Evolutionary conservation across 495 filamentous ascomycete species (phyloP).

Genomic region (Podospora bellae-mahoneyi): DNA sequence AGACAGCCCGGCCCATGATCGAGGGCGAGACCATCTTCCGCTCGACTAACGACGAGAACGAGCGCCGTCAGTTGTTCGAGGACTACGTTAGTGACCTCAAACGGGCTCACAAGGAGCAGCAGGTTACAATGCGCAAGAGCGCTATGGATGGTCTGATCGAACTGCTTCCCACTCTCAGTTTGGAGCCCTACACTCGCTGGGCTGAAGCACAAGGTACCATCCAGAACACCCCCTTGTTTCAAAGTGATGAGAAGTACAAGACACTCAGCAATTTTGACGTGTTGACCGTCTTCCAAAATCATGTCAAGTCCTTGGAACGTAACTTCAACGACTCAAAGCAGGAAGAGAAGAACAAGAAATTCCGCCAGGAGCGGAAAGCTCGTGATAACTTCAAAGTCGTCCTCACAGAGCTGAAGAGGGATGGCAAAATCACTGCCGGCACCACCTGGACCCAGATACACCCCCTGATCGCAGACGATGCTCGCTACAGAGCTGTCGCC

Average conservation of each 20-base stretch:
- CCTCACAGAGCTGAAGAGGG: conserved; percentile 66
- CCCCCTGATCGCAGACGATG: conserved; percentile 73
- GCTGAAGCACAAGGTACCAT: conserved; percentile 82
- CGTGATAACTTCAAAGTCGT: conserved; percentile 75
- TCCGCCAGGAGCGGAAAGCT: conserved; percentile 77
- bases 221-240: conserved; percentile 72
- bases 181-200: conserved; percentile 96
- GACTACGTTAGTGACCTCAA: conserved; percentile 87
- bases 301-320: conserved; percentile 87
- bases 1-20: conserved; percentile 90
- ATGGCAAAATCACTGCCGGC: conserved; percentile 84
- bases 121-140: conserved; percentile 66
- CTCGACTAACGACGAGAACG: conserved; percentile 80
- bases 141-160: conserved; percentile 81
- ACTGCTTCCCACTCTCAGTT: conserved; percentile 75
- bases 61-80: conserved; percentile 89
- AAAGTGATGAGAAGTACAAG: conserved; percentile 84
- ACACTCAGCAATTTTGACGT: conserved; percentile 84
- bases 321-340: conserved; percentile 86
- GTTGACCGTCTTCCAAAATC: conserved; percentile 88
- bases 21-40: conserved; percentile 94
- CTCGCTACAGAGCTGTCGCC: conserved; percentile 78
- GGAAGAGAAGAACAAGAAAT: conserved; percentile 74
- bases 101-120: conserved; percentile 69
- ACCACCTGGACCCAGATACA: conserved; percentile 85